phyloP scores from a whole-genome alignment of 2,329 filamentous ascomycete genomes.

The Arthrobotrys megalospora region DNA sequence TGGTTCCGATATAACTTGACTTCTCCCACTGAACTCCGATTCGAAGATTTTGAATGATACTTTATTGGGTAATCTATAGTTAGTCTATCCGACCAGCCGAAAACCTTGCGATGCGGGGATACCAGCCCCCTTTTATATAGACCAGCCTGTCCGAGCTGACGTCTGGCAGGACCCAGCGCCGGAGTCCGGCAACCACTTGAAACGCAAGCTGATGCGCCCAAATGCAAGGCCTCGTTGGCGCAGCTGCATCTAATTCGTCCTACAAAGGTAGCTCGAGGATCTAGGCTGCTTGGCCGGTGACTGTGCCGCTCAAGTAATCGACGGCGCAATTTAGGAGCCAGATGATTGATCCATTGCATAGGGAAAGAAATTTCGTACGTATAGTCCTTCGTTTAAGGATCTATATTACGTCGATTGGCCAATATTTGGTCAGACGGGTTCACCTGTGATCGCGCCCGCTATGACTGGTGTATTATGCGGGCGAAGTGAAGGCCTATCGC shows the following conservation, averaged over 20 bases:
- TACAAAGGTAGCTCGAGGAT: slow-evolving; percentile 30
- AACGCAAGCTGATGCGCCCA: slow-evolving; percentile 53
- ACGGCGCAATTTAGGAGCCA: background rate
- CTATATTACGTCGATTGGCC: background rate
- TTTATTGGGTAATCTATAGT: slow-evolving; percentile 17
- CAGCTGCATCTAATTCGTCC: slow-evolving; percentile 33
- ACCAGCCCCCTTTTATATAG: slow-evolving; percentile 54
- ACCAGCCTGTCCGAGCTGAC: slow-evolving; percentile 34
- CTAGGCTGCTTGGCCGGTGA: slow-evolving; percentile 2
- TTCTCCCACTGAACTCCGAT: background rate
- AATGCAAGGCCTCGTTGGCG: slow-evolving; percentile 55
- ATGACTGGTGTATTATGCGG: slow-evolving; percentile 3
- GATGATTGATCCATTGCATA: background rate
- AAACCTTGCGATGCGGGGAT: slow-evolving; percentile 41
- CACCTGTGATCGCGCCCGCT: background rate
- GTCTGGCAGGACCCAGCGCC: slow-evolving; percentile 38
- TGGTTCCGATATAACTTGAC: background rate
- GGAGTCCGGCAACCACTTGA: slow-evolving; percentile 58
- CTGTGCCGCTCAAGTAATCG: slow-evolving; percentile 4
- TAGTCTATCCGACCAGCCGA: slow-evolving; percentile 21
- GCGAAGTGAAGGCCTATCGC: slow-evolving; percentile 30
- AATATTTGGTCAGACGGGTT: slow-evolving; percentile 14
- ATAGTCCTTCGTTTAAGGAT: slow-evolving; percentile 7
- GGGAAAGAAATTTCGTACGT: background rate
- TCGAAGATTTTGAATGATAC: background rate